Evolutionary conservation across 176 grass and related monocot species (phyloP), one percentile per base, ranked within the genome.

Genomic region (Cenchrus americanus): DNA sequence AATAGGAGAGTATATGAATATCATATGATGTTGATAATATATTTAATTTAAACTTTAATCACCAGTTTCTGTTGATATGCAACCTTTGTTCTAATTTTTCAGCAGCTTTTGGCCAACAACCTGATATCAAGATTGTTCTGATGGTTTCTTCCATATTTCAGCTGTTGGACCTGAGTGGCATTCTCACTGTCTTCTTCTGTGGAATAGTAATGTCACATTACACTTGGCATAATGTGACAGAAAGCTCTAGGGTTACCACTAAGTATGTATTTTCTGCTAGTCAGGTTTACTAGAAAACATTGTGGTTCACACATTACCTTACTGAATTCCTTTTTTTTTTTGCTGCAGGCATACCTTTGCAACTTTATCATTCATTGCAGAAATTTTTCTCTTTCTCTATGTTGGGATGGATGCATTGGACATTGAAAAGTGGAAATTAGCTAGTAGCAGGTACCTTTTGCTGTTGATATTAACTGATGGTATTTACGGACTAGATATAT

Each of bases 171-270:
- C 86, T 94, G 62, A 97, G 95, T 90, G 95, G 95, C 52, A 97
- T 97, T 88, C 90, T 97, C 50, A 97, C 92, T 0, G 95, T 97
- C 17, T 97, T 97, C 79, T 97, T 97, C 84, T 94, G 92, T 88
- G 95, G 95, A 86, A 97, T 97, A 89, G 88, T 97, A 78, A 97
- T 94, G 95, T 97, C 95, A 65, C 95, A 97, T 82, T 97, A 97
- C 82, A 97, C 95, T 62, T 97, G 95, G 95, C 95, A 97, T 89
- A 97, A 97, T 90, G 95, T 97, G 79, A 97, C 95, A 71, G 90
- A 97, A 85, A 93, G 87, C 72, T 97, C 95, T 67, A 97, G 95
- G 73, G 53, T 97, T 82, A 97, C 95, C 48, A 94, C 92, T 12
- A 97, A 94, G 96, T 95, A 95, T 80, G 83, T 88, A 70, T 59